Base-by-base conservation (phyloP, 1,284 basidiomycete genomes). In the Clitocybe nebularis region DNA sequence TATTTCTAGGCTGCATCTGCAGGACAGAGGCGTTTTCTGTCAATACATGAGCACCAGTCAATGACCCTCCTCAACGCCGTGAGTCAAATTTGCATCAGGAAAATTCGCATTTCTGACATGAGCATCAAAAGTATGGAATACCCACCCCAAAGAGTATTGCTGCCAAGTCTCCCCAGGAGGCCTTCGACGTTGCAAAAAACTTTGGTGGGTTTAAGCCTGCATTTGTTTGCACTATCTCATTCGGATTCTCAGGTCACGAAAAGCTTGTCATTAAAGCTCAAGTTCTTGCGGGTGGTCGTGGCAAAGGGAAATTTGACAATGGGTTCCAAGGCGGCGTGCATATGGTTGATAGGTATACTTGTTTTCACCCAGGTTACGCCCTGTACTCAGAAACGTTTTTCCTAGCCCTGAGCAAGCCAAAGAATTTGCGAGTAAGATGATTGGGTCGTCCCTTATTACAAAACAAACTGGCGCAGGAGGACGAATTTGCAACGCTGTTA, bases 271-370 rank as follows among this genome's bases (percentile, higher is more conserved):
- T 99, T 71, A 99, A 99, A 73, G 96, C 94, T 19, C 96, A 99
- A 68, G 96, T 99, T 6, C 85, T 99, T 46, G 96, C 96, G 52
- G 96, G 96, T 61, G 96, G 96, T 57, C 84, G 96, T 62, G 96
- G 96, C 56, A 99, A 99, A 77, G 96, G 96, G 44, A 88, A 91
- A 61, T 99, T 99, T 60, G 86, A 95, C 71, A 92, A 83, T 61
- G 96, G 96, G 22, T 83, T 98, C 62, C 86, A 98, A 67, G 95
- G 96, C 45, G 96, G 96, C 72, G 96, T 99, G 16, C 96, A 99
- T 67, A 82, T 92, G 74, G 81, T 98, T 51, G 79, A 91, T 61
- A 89, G 80, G 91, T 94, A 66, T n/a, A n/a, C 56, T 80, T 58
- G 16, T 16, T 48, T 48, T 32, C 39, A 41, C 46, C 41, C 35